A percentile compares a stretch with the other conserved stretches of the same genome.
Conservation (phyloP, 1,284 basidiomycete species). For the Dichomitus squalens region DNA sequence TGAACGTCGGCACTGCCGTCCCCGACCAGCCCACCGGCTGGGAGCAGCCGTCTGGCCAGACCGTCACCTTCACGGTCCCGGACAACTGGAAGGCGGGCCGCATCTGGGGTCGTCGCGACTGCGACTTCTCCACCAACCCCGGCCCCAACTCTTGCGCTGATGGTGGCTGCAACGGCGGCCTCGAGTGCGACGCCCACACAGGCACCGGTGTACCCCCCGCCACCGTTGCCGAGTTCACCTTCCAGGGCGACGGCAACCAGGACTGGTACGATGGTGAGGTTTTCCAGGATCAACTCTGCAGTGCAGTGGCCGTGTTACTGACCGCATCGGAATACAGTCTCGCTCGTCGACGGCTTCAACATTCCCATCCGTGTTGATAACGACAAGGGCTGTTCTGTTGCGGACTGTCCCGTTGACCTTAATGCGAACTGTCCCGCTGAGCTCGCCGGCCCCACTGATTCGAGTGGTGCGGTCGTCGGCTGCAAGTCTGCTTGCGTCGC, state of each 20-base stretch:
- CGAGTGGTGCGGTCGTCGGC: slow-evolving; percentile 41
- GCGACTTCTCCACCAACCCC: slow-evolving; percentile 42
- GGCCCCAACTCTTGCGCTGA: slow-evolving; percentile 44
- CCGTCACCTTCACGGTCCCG: slow-evolving; percentile 37
- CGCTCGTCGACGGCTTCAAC: slow-evolving; percentile 46
- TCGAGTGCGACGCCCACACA: slow-evolving; percentile 41
- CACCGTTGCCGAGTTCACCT: slow-evolving; percentile 47
- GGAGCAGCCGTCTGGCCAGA: slow-evolving; percentile 33
- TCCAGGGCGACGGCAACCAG: slow-evolving; percentile 29
- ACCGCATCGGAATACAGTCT: slow-evolving; percentile 28
- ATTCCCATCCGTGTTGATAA: slow-evolving; percentile 44
- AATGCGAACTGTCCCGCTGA: slow-evolving; percentile 40
- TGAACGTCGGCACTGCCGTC: slow-evolving; percentile 30
- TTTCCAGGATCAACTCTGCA: background rate
- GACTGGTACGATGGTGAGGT: slow-evolving; percentile 46
- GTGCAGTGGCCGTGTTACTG: background rate
- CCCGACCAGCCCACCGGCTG: slow-evolving; percentile 37
- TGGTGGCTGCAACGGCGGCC: slow-evolving; percentile 51
- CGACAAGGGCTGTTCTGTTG: slow-evolving; percentile 42
- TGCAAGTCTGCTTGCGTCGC: slow-evolving; percentile 47
- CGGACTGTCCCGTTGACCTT: slow-evolving; percentile 46
- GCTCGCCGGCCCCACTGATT: slow-evolving; percentile 40
- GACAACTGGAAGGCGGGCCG: slow-evolving; percentile 42
- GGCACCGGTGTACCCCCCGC: slow-evolving; percentile 48
- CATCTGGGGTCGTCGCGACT: slow-evolving; percentile 47